Percentiles rank a stretch among this genome's conserved stretches.
phyloP scores from a whole-genome alignment of 495 filamentous ascomycete genomes.

The Aspergillus cavernicola region DNA sequence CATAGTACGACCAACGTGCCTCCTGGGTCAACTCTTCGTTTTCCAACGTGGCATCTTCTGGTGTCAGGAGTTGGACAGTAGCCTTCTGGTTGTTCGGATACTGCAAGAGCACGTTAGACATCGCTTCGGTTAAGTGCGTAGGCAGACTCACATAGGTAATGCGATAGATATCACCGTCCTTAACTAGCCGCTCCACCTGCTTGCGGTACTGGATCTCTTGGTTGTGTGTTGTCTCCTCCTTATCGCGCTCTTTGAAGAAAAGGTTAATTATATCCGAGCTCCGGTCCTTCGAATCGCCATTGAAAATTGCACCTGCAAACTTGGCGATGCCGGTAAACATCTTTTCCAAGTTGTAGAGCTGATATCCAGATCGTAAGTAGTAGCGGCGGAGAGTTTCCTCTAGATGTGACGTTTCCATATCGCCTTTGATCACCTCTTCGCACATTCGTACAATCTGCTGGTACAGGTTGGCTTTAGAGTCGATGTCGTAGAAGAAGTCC shows the following conservation, averaged over 20 bases:
- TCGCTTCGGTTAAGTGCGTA: neutral
- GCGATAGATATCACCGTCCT: slow-evolving; percentile 85
- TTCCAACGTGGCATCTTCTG: slow-evolving; percentile 78
- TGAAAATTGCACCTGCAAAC: slow-evolving; percentile 69
- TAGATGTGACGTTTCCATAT: slow-evolving; percentile 73
- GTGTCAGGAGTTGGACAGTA: slow-evolving; percentile 66
- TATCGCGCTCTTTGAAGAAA: slow-evolving; percentile 76
- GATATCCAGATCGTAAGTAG: slow-evolving; percentile 85
- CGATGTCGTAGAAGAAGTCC: slow-evolving; percentile 73
- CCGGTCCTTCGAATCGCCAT: slow-evolving; percentile 82
- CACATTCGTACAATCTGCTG: slow-evolving; percentile 65
- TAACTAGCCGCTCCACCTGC: slow-evolving; percentile 78
- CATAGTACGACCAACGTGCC: slow-evolving; percentile 85
- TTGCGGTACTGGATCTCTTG: slow-evolving; percentile 83
- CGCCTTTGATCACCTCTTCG: slow-evolving; percentile 63
- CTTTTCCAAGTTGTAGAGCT: slow-evolving; percentile 84
- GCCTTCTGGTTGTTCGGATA: slow-evolving; percentile 56
- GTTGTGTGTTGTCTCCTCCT: slow-evolving; percentile 76
- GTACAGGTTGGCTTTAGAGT: slow-evolving; percentile 62
- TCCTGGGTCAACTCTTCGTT: slow-evolving; percentile 53
- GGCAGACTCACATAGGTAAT: slow-evolving; percentile 68
- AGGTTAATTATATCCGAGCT: slow-evolving; percentile 78
- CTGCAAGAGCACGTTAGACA: slow-evolving; percentile 28
- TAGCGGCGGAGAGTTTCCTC: slow-evolving; percentile 87
- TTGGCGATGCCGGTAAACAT: slow-evolving; percentile 73